Evolutionary conservation across 495 filamentous ascomycete species (phyloP).

Genomic region (Neurospora tetraspora): DNA sequence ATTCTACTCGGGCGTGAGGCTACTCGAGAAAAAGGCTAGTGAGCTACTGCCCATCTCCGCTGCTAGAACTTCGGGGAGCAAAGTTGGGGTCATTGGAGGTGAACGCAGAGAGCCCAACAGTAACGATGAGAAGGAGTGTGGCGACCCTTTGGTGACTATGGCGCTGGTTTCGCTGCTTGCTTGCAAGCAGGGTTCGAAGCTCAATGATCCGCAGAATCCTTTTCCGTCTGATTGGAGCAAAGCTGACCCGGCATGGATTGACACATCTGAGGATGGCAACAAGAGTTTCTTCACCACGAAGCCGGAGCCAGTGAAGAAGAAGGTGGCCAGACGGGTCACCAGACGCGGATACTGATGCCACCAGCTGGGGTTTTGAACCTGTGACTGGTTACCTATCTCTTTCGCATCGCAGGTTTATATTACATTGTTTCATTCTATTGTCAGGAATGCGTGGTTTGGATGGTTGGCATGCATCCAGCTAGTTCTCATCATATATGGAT

Average conservation of each 20-base stretch:
- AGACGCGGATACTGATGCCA: slow-evolving; percentile 14
- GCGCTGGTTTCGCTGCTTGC: slow-evolving; percentile 24
- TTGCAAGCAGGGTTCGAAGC: slow-evolving; percentile 13
- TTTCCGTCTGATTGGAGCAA: slow-evolving; percentile 10
- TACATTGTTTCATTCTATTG: not conserved
- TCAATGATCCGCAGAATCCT: not conserved
- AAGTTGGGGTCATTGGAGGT: slow-evolving; percentile 20
- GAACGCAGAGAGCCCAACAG: slow-evolving; percentile 22
- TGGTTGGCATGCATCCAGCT: not conserved
- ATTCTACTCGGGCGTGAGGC: slow-evolving; percentile 25
- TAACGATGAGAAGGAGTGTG: slow-evolving; percentile 21
- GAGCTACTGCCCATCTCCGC: not conserved
- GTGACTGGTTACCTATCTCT: not conserved
- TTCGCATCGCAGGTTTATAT: not conserved
- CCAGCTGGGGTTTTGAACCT: not conserved
- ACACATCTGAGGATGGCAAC: slow-evolving; percentile 20
- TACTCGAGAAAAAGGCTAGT: slow-evolving; percentile 13
- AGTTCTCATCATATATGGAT: not conserved
- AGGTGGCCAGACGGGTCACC: slow-evolving; percentile 1
- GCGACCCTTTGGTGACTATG: slow-evolving; percentile 29
- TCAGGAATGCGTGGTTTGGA: not conserved
- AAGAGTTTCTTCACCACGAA: slow-evolving; percentile 21
- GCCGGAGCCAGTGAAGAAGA: slow-evolving; percentile 10
- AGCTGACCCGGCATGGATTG: slow-evolving; percentile 18
- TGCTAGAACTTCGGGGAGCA: slow-evolving; percentile 7